These are phyloP conservation scores for Lathyrus aphaca DNA, from an alignment of 306 rosid genomes.

Conservation along the genomic window DNA sequence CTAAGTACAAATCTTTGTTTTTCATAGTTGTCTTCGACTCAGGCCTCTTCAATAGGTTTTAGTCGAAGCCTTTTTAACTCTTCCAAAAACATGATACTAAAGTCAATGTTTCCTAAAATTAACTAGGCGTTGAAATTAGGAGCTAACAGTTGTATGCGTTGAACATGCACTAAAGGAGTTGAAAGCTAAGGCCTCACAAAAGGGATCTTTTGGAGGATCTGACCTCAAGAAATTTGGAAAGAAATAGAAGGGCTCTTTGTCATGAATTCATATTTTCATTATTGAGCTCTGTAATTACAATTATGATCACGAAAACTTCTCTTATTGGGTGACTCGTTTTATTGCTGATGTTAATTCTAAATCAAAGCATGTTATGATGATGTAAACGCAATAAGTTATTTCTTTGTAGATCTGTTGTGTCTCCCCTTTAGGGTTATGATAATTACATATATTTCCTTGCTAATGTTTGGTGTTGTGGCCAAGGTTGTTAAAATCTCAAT, in stretches of 20 bases:
- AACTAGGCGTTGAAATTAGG: too few species aligned
- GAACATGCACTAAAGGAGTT: constrained; percentile 80
- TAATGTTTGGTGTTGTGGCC: not conserved
- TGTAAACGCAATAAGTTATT: constrained; percentile 37
- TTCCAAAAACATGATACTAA: too few species aligned
- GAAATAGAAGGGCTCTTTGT: constrained; percentile 55
- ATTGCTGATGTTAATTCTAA: constrained; percentile 29
- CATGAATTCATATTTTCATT: constrained; percentile 28
- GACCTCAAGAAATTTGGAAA: constrained; percentile 93
- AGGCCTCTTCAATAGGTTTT: too few species aligned
- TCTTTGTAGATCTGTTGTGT: constrained; percentile 30
- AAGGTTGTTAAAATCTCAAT: too few species aligned
- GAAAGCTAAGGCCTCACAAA: constrained; percentile 77
- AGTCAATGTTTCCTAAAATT: too few species aligned
- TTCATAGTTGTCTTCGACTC: too few species aligned
- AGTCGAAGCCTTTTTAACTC: too few species aligned
- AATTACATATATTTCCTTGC: not conserved
- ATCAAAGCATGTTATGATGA: constrained; percentile 35
- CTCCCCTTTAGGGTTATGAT: constrained; percentile 23
- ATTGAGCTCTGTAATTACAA: constrained; percentile 39
- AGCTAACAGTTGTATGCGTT: too few species aligned
- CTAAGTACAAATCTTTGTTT: too few species aligned
- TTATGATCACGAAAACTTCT: constrained; percentile 18
- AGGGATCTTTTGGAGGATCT: constrained; percentile 76
- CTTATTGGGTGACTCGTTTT: constrained; percentile 43